Evolutionary conservation across 2,329 filamentous ascomycete species (phyloP), one percentile per base, ranked within the genome.

Genomic region (Aspergillus pseudoterreus): DNA sequence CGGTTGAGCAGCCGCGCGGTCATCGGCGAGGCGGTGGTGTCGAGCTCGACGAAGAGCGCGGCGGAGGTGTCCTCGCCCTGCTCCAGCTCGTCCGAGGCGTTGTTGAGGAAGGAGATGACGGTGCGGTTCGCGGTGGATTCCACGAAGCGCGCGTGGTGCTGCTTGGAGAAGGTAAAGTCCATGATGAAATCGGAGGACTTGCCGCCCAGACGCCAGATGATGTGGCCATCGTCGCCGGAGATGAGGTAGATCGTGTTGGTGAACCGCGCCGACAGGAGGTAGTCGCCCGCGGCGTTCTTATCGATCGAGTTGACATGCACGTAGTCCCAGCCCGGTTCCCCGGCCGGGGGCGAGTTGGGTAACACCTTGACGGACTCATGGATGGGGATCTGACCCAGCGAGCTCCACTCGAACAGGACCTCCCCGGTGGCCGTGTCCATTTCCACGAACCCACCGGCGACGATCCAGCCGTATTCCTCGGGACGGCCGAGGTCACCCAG

Each of bases 251-350:
- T 61, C 3, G 65, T 64, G 57, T 66, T 65, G 4, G 68, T 69
- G 55, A 70, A 69, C 6, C 73, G 67, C 6, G 67, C 60, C 2
- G 72, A 75, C 8, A 75, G 55, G 9, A 75, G 57, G 43, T 71
- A 74, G 53, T 75, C 69, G 2, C 72, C 73, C 1, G 63, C 61
- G 14, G 52, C 51, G 47, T 71, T 70, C 57, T 73, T 74, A 45
- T 73, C 71, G 27, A 73, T 64, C 1, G 71, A 63, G 57, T 75
- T 75, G 43, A 71, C 62, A 47, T 76, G 73, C 17, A 68, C 60
- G 42, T 69, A 69, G 51, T 70, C 68, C 63, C 61, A 69, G 17
- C 64, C 65, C 3, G 63, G 63, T 14, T 55, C 47, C 6, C 27
- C 43, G 38, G 47, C 51, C 9, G 32, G 51, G 10, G 39, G 19